Evolutionary conservation across 1,284 basidiomycete species (phyloP).

Genomic region (Ceratobasidium sp.): DNA sequence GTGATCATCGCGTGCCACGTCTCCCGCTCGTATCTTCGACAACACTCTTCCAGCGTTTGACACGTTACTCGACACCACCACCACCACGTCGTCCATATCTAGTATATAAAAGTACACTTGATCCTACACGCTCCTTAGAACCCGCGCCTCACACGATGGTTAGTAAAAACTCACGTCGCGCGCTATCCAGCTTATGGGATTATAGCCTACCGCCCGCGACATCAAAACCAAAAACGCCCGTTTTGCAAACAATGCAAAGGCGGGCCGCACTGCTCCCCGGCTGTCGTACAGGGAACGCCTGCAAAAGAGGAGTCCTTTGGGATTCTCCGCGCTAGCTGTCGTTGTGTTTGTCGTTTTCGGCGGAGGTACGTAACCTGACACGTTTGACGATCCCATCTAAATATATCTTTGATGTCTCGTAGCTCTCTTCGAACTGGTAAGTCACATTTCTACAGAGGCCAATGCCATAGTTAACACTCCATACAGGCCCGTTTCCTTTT

Average conservation of each 20-base stretch:
- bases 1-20: slow-evolving; percentile 29
- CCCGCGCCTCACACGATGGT: neutral
- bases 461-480: slow-evolving; percentile 34
- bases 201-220: slow-evolving; percentile 68
- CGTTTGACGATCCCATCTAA: neutral
- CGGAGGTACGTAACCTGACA: slow-evolving; percentile 62
- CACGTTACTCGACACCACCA: slow-evolving; percentile 25
- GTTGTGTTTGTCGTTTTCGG: slow-evolving; percentile 61
- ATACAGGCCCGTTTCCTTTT: slow-evolving; percentile 20
- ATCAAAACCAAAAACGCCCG: slow-evolving; percentile 77
- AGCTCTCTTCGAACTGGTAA: slow-evolving; percentile 76
- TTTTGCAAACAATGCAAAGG: slow-evolving; percentile 71
- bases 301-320: slow-evolving; percentile 71
- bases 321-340: slow-evolving; percentile 43
- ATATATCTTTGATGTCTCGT: neutral
- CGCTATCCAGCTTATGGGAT: neutral
- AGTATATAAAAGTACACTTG: slow-evolving; percentile 8
- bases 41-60: slow-evolving; percentile 15
- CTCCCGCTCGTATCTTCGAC: slow-evolving; percentile 10
- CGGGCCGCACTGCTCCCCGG: slow-evolving; percentile 76
- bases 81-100: slow-evolving; percentile 13
- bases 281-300: slow-evolving; percentile 71
- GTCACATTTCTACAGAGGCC: slow-evolving; percentile 45
- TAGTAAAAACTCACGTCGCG: neutral
- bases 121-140: neutral